Evolutionary conservation across 2,329 filamentous ascomycete genomes (phyloP), one percentile per base, ranked within the genome.

Genomic region (Claviceps sp.): DNA sequence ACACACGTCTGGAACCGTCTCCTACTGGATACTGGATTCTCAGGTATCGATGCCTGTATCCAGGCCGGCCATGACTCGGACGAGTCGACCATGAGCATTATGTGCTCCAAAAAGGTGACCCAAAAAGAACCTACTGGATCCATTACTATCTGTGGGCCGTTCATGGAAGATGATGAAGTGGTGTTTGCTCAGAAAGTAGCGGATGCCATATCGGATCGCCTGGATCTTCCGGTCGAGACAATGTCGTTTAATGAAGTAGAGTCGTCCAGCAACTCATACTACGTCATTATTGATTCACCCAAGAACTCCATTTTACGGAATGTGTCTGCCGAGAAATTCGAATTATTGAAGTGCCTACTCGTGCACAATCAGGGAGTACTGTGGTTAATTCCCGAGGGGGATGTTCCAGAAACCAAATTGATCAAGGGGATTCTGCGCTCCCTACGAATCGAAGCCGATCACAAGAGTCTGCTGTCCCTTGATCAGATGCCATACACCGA

Each of bases 391-490:
- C 56, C 50, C 10, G 48, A 53, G 26, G 30, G 42, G 17, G 43
- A 38, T 17, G 6, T 26, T 4, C 56, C 52, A 14, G 56, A 57
- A 16, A 38, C 47, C 34, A 45, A 44, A 5, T 41, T 47, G n/a
- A 50, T 57, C 24, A 50, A 47, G 38, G 56, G 56, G 11, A 51
- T 57, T 4, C 48, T 57, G 14, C 54, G 47, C 10, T 48, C 52
- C 2, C 24, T 57, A 7, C 52, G 56, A 5, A 40, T 54, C 1
- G 56, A 57, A 26, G 19, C 50, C 14, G 46, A 37, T 4, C 14
- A 24, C 24, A 56, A 52, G 30, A 48, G 38, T 14, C 38, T 57
- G 16, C 16, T 57, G 1, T 47, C 22, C 1, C 38, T 55, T 6
- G 49, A 57, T 11, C 26, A 52, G 7, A 41, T 53, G 2, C 55